A percentile compares a stretch with the other conserved stretches of the same genome.
These are phyloP conservation scores for Taphrina wiesneri DNA, from an alignment of 1,139 yeast species.

Conservation along the genomic window DNA sequence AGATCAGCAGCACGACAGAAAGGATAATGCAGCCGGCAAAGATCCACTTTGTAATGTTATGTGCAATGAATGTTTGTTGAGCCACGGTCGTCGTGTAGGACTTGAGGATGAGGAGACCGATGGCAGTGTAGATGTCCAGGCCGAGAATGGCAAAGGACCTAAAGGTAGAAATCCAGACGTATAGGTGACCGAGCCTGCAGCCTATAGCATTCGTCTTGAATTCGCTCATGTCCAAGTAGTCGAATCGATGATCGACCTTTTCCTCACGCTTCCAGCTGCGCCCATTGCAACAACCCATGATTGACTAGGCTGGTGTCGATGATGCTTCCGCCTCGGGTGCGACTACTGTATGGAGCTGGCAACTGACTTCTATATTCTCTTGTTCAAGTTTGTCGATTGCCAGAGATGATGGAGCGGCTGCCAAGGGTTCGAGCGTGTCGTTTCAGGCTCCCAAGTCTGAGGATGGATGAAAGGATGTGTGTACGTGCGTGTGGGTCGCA, in stretches of 20 bases:
- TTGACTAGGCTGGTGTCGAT: neutral
- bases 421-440: neutral
- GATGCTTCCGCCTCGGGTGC: too few relatives aligned
- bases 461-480: neutral
- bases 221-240: slow-evolving; percentile 46
- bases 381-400: too few relatives aligned
- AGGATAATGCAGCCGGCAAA: slow-evolving; percentile 84
- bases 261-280: slow-evolving; percentile 36
- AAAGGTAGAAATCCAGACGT: slow-evolving; percentile 55
- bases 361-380: too few relatives aligned
- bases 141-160: slow-evolving; percentile 63
- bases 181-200: slow-evolving; percentile 58
- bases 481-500: neutral
- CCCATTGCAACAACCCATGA: slow-evolving; percentile 34
- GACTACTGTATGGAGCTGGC: too few relatives aligned
- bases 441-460: too few relatives aligned
- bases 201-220: slow-evolving; percentile 59
- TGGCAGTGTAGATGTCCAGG: slow-evolving; percentile 77
- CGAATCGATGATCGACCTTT: slow-evolving; percentile 37
- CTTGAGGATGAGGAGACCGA: slow-evolving; percentile 71
- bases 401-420: neutral
- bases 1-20: slow-evolving; percentile 60
- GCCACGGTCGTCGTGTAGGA: slow-evolving; percentile 65
- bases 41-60: slow-evolving; percentile 71
- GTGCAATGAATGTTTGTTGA: slow-evolving; percentile 55